Evolutionary conservation across 768 basidiomycete species (phyloP).

Genomic region (Rhizopogon vulgaris): DNA sequence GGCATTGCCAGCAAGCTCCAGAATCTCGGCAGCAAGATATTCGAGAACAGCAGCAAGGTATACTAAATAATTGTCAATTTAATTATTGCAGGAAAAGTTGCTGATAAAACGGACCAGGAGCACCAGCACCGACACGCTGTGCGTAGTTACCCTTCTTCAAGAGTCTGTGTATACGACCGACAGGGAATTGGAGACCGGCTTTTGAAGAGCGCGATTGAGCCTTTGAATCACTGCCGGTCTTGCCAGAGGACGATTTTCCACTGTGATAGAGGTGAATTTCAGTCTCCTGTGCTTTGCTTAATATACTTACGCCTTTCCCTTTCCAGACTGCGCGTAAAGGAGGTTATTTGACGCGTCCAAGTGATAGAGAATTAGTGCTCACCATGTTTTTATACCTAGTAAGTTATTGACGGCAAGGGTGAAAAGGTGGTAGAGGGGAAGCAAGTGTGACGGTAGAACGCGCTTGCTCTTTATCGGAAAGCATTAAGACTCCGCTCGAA

Average conservation of each 20-base stretch:
- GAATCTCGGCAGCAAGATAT: slow-evolving; percentile 82
- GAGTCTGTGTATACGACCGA: slow-evolving; percentile 76
- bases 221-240: slow-evolving; percentile 48
- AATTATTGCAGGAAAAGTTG: neutral
- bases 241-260: slow-evolving; percentile 41
- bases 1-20: slow-evolving; percentile 77
- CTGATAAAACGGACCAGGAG: slow-evolving; percentile 43
- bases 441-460: slow-evolving; percentile 8
- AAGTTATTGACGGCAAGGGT: slow-evolving; percentile 5
- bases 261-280: slow-evolving; percentile 13
- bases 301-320: slow-evolving; percentile 44
- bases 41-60: slow-evolving; percentile 84
- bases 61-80: slow-evolving; percentile 34
- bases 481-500: slow-evolving; percentile 24
- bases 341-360: neutral
- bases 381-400: slow-evolving; percentile 27
- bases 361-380: slow-evolving; percentile 3
- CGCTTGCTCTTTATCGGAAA: slow-evolving; percentile 26
- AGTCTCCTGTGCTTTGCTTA: slow-evolving; percentile 1
- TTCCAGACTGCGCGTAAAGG: slow-evolving; percentile 38
- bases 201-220: slow-evolving; percentile 61
- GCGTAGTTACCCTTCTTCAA: slow-evolving; percentile 71
- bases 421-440: slow-evolving; percentile 13
- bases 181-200: slow-evolving; percentile 69
- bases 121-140: slow-evolving; percentile 62